Conservation (phyloP, 441 rosid species). For the Dalechampia spathulata region DNA sequence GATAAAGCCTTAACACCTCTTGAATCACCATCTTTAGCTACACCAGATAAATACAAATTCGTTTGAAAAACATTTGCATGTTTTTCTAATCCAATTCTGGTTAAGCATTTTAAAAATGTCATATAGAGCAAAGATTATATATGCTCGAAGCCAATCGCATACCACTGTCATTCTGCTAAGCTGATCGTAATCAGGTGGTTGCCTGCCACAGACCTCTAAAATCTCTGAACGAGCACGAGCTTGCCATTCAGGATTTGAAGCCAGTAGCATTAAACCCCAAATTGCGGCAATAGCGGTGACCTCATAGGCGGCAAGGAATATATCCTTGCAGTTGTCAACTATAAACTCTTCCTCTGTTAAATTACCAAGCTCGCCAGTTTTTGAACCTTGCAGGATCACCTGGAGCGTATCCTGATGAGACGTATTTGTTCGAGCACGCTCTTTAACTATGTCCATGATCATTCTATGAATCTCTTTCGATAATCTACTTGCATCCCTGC, state of each 20-base stretch:
- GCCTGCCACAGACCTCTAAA: conserved; percentile 6
- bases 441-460: conserved; percentile 7
- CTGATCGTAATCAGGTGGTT: conserved; percentile 2
- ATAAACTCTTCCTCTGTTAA: conserved; percentile 12
- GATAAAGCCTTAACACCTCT: conserved; percentile 12
- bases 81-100: too few relatives aligned
- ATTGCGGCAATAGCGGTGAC: conserved; percentile 13
- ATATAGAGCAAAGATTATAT: too few relatives aligned
- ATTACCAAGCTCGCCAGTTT: background rate
- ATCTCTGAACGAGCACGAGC: conserved; percentile 13
- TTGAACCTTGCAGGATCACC: conserved; percentile 6
- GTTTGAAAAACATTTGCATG: too few relatives aligned
- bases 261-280: conserved; percentile 21
- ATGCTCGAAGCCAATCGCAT: too few relatives aligned
- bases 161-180: conserved; percentile 16
- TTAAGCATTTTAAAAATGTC: too few relatives aligned
- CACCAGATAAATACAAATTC: too few relatives aligned
- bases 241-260: conserved; percentile 17
- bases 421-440: background rate
- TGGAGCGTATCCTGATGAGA: conserved; percentile 8
- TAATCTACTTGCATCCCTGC: conserved; percentile 1
- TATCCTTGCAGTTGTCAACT: conserved; percentile 25
- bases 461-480: conserved; percentile 4
- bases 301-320: conserved; percentile 18
- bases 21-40: conserved; percentile 21